These are phyloP conservation scores for Aspergillus sp. DNA, from an alignment of 2,329 filamentous ascomycete genomes.

Conservation along the genomic window DNA sequence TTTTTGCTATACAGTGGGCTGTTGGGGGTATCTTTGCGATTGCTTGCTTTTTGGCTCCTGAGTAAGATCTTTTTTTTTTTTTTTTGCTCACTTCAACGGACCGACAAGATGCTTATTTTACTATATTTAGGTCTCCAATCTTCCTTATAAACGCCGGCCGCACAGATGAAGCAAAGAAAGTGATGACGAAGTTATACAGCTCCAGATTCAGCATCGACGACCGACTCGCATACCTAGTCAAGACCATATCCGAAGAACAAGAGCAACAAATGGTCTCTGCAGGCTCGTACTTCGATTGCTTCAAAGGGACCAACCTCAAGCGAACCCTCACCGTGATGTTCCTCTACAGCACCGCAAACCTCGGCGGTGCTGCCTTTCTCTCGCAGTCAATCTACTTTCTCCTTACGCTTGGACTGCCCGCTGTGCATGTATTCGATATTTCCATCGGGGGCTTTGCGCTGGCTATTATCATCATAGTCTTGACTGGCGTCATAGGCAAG, in stretches of 20 bases:
- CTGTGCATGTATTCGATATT: constrained; percentile 17
- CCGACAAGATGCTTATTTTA: background rate
- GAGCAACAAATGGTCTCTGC: constrained; percentile 1
- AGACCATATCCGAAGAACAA: constrained; percentile 14
- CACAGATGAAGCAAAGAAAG: constrained; percentile 9
- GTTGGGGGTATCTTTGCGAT: constrained; percentile 13
- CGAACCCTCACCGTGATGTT: constrained; percentile 18
- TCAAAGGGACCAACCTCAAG: constrained; percentile 16
- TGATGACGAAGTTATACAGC: constrained; percentile 10
- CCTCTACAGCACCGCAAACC: constrained; percentile 13
- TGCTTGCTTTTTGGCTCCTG: constrained; percentile 14
- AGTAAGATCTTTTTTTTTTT: constrained; percentile 3
- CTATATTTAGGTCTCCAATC: constrained; percentile 1
- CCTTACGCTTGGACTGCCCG: constrained; percentile 15
- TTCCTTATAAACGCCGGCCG: constrained; percentile 7
- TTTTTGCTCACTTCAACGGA: background rate
- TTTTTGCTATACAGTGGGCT: constrained; percentile 21
- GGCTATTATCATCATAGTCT: constrained; percentile 12
- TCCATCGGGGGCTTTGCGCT: constrained; percentile 19
- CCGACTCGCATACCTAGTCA: background rate
- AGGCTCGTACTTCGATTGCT: constrained; percentile 13
- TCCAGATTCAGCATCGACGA: constrained; percentile 11
- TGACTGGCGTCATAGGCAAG: constrained; percentile 1
- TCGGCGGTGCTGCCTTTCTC: constrained; percentile 15
- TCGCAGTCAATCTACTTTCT: constrained; percentile 22